Evolutionary conservation across 345 rosid species (phyloP).

Genomic region (Alliaria petiolata): DNA sequence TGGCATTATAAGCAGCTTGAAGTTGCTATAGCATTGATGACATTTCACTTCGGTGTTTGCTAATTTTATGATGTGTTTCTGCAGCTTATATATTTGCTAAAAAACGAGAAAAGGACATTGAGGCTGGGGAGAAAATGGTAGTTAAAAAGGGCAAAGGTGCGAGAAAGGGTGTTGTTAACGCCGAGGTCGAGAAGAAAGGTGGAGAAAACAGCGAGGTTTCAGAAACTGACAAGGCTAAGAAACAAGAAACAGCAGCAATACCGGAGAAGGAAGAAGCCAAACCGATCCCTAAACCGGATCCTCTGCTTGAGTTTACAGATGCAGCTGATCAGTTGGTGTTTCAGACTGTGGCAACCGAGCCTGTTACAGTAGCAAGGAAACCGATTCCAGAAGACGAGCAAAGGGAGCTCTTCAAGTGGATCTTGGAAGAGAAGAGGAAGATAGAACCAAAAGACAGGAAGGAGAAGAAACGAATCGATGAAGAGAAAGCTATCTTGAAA

Average conservation of each 20-base stretch:
- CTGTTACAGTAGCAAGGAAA: slow-evolving; percentile 33
- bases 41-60: no score
- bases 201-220: slow-evolving; percentile 20
- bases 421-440: slow-evolving; percentile 74
- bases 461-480: slow-evolving; percentile 50
- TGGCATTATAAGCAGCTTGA: slow-evolving; percentile 4
- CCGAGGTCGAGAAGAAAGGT: slow-evolving; percentile 29
- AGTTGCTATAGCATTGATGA: no score
- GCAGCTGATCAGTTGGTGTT: slow-evolving; percentile 17
- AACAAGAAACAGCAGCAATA: slow-evolving; percentile 12
- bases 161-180: slow-evolving; percentile 23
- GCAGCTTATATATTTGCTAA: slow-evolving; percentile 69
- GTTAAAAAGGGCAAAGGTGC: slow-evolving; percentile 31
- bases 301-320: slow-evolving; percentile 17
- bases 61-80: not conserved
- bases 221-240: slow-evolving; percentile 18
- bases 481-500: slow-evolving; percentile 73
- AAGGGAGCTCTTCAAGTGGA: slow-evolving; percentile 67
- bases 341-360: slow-evolving; percentile 25
- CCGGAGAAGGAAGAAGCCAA: slow-evolving; percentile 25
- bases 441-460: slow-evolving; percentile 43
- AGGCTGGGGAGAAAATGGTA: not conserved
- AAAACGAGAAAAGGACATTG: slow-evolving; percentile 43
- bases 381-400: slow-evolving; percentile 71
- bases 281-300: slow-evolving; percentile 13